Conservation (phyloP, 1,139 yeast genomes). For the Geotrichum aggregatum region DNA sequence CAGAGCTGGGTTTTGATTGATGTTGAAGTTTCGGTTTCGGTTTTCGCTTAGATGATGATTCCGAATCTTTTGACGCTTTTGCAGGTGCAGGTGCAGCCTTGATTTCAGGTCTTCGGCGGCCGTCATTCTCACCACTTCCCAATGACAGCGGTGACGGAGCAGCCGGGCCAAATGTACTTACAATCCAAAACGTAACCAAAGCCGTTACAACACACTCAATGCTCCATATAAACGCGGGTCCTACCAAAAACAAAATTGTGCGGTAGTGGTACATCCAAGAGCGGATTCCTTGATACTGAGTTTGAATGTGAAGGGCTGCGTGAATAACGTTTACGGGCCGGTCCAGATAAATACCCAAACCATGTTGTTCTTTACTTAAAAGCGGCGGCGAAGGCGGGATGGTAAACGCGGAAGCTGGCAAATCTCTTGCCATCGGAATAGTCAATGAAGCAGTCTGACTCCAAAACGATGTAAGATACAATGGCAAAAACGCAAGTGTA, state of each 20-base stretch:
- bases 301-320: background rate
- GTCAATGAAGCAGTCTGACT: slow-evolving; percentile 23
- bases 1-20: no score
- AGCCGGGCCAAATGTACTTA: background rate
- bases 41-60: no score
- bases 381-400: background rate
- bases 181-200: slow-evolving; percentile 3
- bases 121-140: no score
- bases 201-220: background rate
- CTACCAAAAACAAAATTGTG: background rate
- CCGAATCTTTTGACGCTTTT: no score
- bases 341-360: background rate
- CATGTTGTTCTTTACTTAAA: no score
- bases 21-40: no score
- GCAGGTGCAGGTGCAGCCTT: no score
- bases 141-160: no score
- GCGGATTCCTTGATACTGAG: slow-evolving; percentile 7
- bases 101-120: no score
- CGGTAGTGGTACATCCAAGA: slow-evolving; percentile 11
- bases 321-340: slow-evolving; percentile 2
- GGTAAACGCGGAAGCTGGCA: slow-evolving; percentile 6
- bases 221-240: slow-evolving; percentile 3
- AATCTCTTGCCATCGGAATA: slow-evolving; percentile 8
- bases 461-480: slow-evolving; percentile 31
- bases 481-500: slow-evolving; percentile 32